Base-by-base conservation (phyloP, 768 basidiomycete species). In the Clavulina sp. region DNA sequence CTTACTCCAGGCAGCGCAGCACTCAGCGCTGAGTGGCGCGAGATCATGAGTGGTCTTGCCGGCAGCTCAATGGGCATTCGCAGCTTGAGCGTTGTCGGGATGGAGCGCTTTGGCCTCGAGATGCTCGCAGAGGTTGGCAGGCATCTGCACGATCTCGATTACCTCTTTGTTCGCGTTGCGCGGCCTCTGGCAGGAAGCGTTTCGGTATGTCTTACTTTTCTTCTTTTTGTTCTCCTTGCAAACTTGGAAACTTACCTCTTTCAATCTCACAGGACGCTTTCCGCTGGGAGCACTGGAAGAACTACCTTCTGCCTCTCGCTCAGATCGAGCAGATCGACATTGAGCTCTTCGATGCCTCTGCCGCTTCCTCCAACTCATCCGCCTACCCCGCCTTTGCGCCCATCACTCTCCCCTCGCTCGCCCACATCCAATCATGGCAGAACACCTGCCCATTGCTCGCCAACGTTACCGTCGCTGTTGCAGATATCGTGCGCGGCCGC, bases 271-370 rank as follows among this genome's bases (percentile, higher is more conserved):
- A 46, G 43, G 43, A 46, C 13, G 13, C 26, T 26, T 46, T 46
- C 43, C 43, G 26, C 26, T 46, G 43, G 43, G 43, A 46, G 9
- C 26, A 46, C 26, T 46, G 43, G 43, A 46, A 46, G 43, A 46
- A 46, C 43, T 46, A 46, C 43, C 13, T 46, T 26, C 43, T 46
- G 13, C 43, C 43, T 24, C 43, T 46, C 43, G 43, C 26, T 28
- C 13, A 46, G 26, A 9, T 46, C 13, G 43, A 46, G 43, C 26
- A 16, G 13, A 28, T 46, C 43, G 43, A 46, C 9, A 28, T 46
- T 46, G 43, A 46, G 26, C 13, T 46, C 16, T 9, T 46, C 13
- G 43, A 46, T 9, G 34, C 9, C 34, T 38, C n/a, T n/a, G n/a
- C n/a, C 9, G 34, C 34, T 9, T 19, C 9, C 19, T 9, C 34